Evolutionary conservation across 495 filamentous ascomycete species (phyloP).

Genomic region (Lophium mytilinum): DNA sequence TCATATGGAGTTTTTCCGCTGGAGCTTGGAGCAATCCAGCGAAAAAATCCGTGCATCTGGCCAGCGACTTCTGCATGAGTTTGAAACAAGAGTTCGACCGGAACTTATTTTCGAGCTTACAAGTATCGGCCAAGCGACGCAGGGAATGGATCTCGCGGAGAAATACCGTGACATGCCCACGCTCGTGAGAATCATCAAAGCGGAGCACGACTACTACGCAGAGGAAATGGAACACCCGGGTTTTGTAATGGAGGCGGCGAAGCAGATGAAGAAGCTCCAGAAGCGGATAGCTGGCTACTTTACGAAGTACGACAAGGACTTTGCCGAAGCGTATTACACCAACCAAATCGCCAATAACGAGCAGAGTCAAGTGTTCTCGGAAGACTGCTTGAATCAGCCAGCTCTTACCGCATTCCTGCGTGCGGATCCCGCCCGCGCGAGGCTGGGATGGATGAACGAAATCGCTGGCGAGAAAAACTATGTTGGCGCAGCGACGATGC

Average conservation of each 20-base stretch:
- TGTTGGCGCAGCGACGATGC: constrained; percentile 54
- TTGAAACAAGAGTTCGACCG: constrained; percentile 44
- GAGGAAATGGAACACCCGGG: constrained; percentile 11
- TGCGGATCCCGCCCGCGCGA: constrained; percentile 56
- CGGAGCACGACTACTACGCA: constrained; percentile 13
- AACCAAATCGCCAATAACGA: constrained; percentile 58
- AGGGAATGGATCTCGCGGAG: constrained; percentile 63
- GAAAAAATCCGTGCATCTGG: constrained; percentile 40
- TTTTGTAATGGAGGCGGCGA: constrained; percentile 13
- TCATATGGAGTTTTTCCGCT: constrained; percentile 54
- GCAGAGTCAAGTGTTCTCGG: constrained; percentile 58
- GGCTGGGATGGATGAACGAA: constrained; percentile 93
- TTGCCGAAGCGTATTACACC: constrained; percentile 73
- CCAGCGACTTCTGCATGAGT: constrained; percentile 41
- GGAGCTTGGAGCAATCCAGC: constrained; percentile 46
- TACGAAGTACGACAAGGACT: constrained; percentile 48
- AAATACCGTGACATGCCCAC: constrained; percentile 41
- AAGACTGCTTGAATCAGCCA: constrained; percentile 50
- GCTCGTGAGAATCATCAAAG: constrained; percentile 28
- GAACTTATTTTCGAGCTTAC: constrained; percentile 55
- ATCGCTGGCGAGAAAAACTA: constrained; percentile 63
- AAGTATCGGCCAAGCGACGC: constrained; percentile 52
- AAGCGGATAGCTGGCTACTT: constrained; percentile 29
- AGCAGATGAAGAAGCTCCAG: constrained; percentile 17
- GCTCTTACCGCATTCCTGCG: constrained; percentile 70